Percentiles rank a stretch among this genome's conserved stretches.
Conservation (phyloP, 352 stramenopile genomes). For the Globisporangium nunn region DNA sequence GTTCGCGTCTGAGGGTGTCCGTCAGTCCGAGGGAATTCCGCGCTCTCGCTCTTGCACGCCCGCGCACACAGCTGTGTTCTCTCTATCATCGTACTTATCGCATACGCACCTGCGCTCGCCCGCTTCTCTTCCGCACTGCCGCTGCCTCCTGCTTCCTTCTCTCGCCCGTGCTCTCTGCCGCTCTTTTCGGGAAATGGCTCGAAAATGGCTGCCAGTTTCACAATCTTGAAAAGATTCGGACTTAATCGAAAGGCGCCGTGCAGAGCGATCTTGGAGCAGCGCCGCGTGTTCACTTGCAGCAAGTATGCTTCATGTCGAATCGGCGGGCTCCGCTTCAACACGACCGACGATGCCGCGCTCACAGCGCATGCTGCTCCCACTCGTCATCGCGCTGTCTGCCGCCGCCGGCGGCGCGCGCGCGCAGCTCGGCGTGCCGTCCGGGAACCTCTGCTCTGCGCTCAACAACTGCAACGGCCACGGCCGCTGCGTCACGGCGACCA, state of each 20-base stretch:
- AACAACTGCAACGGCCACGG: constrained; percentile 88
- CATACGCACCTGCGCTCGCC: not conserved
- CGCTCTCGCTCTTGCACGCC: constrained; percentile 4
- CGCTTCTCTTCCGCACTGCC: constrained; percentile 2
- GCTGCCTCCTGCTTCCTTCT: not conserved
- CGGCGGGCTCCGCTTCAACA: not conserved
- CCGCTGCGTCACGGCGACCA: constrained; percentile 72
- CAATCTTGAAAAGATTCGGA: constrained; percentile 16
- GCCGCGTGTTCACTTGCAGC: not conserved
- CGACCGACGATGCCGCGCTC: too few relatives aligned
- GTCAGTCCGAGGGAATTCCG: not conserved
- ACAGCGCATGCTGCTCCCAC: not conserved
- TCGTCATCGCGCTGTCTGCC: not conserved
- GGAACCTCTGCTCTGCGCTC: constrained; percentile 68
- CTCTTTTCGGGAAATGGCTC: not conserved
- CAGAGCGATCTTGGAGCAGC: not conserved
- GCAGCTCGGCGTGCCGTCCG: constrained; percentile 46
- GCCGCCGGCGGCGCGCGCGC: constrained; percentile 6
- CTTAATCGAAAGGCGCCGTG: not conserved
- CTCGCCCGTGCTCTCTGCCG: constrained; percentile 7
- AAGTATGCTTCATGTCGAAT: not conserved
- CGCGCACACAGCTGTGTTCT: not conserved
- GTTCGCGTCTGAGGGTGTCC: not conserved
- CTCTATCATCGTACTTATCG: not conserved
- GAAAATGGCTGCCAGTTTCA: not conserved